Conservation (phyloP, 768 basidiomycete species). For the Boletus rufocinnamomeus region DNA sequence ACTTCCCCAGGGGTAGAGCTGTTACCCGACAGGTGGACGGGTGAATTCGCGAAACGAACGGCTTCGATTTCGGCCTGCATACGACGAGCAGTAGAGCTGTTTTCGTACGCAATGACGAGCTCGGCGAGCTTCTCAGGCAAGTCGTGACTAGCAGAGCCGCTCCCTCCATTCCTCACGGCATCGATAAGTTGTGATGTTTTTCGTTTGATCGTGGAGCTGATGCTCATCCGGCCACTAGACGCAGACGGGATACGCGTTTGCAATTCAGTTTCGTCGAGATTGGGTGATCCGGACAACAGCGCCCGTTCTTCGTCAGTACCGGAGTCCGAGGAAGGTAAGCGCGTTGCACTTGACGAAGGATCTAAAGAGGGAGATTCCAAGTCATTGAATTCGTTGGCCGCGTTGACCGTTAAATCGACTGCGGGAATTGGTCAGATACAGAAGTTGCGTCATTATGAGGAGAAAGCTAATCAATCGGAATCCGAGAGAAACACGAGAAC, state of each 20-base stretch:
- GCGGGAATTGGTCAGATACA: slow-evolving; percentile 11
- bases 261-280: slow-evolving; percentile 52
- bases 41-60: slow-evolving; percentile 29
- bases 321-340: slow-evolving; percentile 42
- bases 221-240: slow-evolving; percentile 41
- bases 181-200: slow-evolving; percentile 77
- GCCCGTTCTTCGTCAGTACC: slow-evolving; percentile 71
- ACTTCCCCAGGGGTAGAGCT: not conserved
- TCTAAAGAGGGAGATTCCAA: slow-evolving; percentile 39
- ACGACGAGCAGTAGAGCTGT: slow-evolving; percentile 62
- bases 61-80: slow-evolving; percentile 65
- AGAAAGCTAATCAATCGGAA: not conserved
- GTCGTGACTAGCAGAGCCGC: slow-evolving; percentile 33
- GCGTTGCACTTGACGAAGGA: slow-evolving; percentile 25
- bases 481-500: slow-evolving; percentile 31
- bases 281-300: slow-evolving; percentile 40
- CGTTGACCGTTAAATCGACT: slow-evolving; percentile 77
- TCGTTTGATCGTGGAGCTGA: slow-evolving; percentile 57
- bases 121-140: slow-evolving; percentile 61
- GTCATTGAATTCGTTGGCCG: slow-evolving; percentile 40
- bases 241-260: slow-evolving; percentile 39
- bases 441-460: not conserved
- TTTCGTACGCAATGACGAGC: slow-evolving; percentile 72
- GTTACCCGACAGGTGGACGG: not conserved
- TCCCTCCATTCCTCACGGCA: slow-evolving; percentile 45